Base-by-base conservation (phyloP, 2,329 filamentous ascomycete species). In the Colletotrichum viniferum region DNA sequence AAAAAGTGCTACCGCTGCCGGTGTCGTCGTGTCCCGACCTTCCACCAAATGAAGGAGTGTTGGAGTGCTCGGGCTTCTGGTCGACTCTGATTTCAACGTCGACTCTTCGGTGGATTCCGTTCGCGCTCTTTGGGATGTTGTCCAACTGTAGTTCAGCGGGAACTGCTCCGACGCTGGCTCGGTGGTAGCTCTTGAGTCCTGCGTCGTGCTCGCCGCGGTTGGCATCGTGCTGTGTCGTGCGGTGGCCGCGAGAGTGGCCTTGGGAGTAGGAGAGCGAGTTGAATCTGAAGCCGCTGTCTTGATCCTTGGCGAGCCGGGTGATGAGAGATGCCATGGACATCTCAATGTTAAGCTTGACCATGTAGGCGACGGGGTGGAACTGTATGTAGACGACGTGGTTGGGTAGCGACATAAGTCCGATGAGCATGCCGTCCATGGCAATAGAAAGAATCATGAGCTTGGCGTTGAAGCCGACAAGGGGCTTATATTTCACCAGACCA, bases 331-430 rank as follows among this genome's bases (percentile, higher is more conserved):
- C 87, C 87, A 90, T 89, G 14, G 85, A 86, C 85, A 90, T 86
- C 78, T 90, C 88, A 76, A 90, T 90, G 77, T 90, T 87, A 48
- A 90, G 83, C 72, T 90, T 90, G 62, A 89, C 87, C n/a, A 87
- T 84, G 77, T 89, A 90, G 14, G 87, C 88, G 5, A 90, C 81
- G 0, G 88, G 88, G 71, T 89, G 87, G 78, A 90, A 88, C 78
- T 89, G 87, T 75, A 89, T 85, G 76, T 88, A 83, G n/a, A 84
- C 81, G 21, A 79, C 74, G 74, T 83, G 81, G 63, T 84, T 84
- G 0, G 80, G 80, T 0, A 83, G 72, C 5, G 78, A 83, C 82
- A 83, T 84, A 9, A 82, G 79, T 2, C 81, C 82, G 18, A 83
- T 83, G n/a, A 84, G 81, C 74, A 81, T 77, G 7, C 73, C 83